Evolutionary conservation across 106 monocot genomes (phyloP), one percentile per base, ranked within the genome.

Genomic region (Platanthera zijinensis): DNA sequence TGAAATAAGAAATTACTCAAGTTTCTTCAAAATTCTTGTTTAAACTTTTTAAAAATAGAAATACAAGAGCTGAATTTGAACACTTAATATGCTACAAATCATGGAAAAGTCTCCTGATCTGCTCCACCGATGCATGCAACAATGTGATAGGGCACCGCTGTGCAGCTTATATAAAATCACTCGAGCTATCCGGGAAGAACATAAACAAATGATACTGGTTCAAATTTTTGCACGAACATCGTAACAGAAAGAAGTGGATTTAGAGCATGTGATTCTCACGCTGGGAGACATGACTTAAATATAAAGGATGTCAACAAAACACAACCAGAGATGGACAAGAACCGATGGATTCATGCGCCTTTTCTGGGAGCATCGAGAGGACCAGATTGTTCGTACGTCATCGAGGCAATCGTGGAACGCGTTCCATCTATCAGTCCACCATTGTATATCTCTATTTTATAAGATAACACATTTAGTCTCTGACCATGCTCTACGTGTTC

Each of bases 331-430:
- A 87, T 89, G 63, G 89, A n/a, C 15, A 93, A 9, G 52, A 25
- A 93, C 93, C 13, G 97, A 91, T 74, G 97, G 97, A 79, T 91
- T 97, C 63, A 71, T 83, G n/a, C n/a, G n/a, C 72, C 93, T 85
- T 50, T 86, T 94, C 80, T 97, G 89, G 32, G 86, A 84, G 83
- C 97, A 97, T 25, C n/a, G 11, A 97, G 72, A 32, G 97, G 97
- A 81, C 97, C 97, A 97, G 6, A 88, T 12, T 5, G 97, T 83
- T 82, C 83, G n/a, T n/a, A n/a, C 81, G 57, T 97, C 91, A 17
- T n/a, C 79, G 69, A 48, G 94, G 97, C 84, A 97, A 84, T 25
- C 87, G 86, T 75, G 25, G 25, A 25, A 25, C n/a, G n/a, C n/a
- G n/a, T 25, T 25, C 25, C 25, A 25, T 25, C 25, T n/a, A 25